Percentiles rank a stretch among this genome's conserved stretches.
These are phyloP conservation scores for Buxus sempervirens DNA, from an alignment of 164 flowering plant genomes.

Conservation along the genomic window DNA sequence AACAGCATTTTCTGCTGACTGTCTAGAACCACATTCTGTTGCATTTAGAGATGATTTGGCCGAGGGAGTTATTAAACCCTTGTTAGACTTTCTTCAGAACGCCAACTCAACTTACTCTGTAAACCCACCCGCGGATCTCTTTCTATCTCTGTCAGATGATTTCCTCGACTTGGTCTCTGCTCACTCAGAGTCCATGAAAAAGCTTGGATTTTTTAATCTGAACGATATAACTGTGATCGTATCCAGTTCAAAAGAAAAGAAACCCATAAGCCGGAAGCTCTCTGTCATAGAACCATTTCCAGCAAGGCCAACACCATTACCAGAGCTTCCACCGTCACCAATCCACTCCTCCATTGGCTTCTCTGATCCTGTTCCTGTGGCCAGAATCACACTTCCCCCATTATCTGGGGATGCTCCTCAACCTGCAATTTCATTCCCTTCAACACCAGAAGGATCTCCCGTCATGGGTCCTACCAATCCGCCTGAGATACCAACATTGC, in stretches of 20 bases:
- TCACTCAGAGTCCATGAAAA: conserved; percentile 35
- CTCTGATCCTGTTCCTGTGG: conserved; percentile 40
- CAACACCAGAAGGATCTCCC: conserved; percentile 25
- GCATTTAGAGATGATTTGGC: conserved; percentile 25
- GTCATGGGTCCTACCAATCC: conserved; percentile 26
- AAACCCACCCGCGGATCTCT: conserved; percentile 25
- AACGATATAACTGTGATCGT: conserved; percentile 25
- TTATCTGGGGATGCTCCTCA: conserved; percentile 17
- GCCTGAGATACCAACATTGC: conserved; percentile 30
- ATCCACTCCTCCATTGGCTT: conserved; percentile 41
- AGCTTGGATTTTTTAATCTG: conserved; percentile 37
- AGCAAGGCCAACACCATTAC: conserved; percentile 62
- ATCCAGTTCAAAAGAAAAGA: conserved; percentile 10
- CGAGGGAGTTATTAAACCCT: conserved; percentile 37
- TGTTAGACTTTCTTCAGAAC: conserved; percentile 39
- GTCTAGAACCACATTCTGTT: conserved; percentile 29
- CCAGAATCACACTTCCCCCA: conserved; percentile 49
- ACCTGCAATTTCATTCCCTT: conserved; percentile 21
- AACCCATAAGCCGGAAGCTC: conserved; percentile 49
- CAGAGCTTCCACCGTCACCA: conserved; percentile 36
- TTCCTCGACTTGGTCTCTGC: conserved; percentile 22
- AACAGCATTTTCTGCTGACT: conserved; percentile 40
- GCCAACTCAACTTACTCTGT: conserved; percentile 56
- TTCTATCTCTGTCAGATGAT: conserved; percentile 21
- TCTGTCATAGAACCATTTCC: conserved; percentile 47